A percentile compares a stretch with the other conserved stretches of the same genome.
Evolutionary conservation across 1,139 yeast genomes (phyloP).

Genomic region (Petasospora fabianii): DNA sequence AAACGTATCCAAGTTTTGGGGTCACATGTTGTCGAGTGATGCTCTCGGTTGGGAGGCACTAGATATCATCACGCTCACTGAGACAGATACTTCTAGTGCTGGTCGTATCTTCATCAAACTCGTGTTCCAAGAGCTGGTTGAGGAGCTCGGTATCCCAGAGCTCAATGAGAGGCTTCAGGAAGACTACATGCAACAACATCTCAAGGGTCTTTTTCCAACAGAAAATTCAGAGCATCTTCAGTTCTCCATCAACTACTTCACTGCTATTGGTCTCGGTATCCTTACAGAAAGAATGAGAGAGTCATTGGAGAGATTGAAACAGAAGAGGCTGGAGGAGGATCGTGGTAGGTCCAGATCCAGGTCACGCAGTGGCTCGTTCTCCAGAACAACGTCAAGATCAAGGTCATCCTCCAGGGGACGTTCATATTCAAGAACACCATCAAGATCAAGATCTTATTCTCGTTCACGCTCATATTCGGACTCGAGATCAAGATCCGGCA

Average conservation of each 20-base stretch:
- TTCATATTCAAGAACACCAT: constrained; percentile 14
- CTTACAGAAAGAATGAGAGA: constrained; percentile 81
- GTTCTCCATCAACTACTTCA: constrained; percentile 85
- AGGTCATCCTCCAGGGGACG: constrained; percentile 12
- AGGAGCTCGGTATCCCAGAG: constrained; percentile 63
- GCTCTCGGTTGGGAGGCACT: constrained; percentile 62
- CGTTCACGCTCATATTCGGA: constrained; percentile 9
- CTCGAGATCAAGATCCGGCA: constrained; percentile 9
- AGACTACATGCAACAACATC: constrained; percentile 44
- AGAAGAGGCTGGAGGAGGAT: constrained; percentile 26
- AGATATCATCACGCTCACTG: constrained; percentile 54
- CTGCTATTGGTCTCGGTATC: constrained; percentile 86
- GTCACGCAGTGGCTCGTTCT: constrained; percentile 17
- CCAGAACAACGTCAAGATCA: constrained; percentile 22
- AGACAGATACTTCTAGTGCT: constrained; percentile 71
- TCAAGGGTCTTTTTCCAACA: constrained; percentile 43
- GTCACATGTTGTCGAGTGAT: constrained; percentile 75
- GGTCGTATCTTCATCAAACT: constrained; percentile 80
- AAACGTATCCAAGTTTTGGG: constrained; percentile 83
- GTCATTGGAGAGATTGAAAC: constrained; percentile 25
- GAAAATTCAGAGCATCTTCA: constrained; percentile 56
- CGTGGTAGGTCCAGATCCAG: constrained; percentile 23
- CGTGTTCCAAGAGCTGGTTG: constrained; percentile 74
- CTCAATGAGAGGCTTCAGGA: constrained; percentile 48
- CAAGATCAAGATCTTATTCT: constrained; percentile 12